These are phyloP conservation scores for Russula compacta DNA, from an alignment of 768 basidiomycete genomes.

Conservation along the genomic window DNA sequence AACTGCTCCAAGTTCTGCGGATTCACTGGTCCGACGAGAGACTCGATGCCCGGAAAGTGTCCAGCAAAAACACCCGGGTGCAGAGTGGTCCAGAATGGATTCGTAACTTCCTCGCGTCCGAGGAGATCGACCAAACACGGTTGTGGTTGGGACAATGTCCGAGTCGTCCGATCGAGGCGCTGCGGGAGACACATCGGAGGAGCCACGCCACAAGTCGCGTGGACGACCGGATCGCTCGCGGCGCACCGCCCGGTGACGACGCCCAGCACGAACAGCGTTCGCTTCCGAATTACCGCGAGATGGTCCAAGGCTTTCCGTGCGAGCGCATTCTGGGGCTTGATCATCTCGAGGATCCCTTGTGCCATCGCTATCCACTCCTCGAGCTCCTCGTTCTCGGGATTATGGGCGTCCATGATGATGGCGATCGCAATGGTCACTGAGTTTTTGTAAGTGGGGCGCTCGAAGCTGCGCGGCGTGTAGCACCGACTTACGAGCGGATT, in stretches of 20 bases:
- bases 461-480: neutral
- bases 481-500: constrained; percentile 20
- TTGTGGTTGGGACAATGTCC: constrained; percentile 14
- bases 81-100: constrained; percentile 17
- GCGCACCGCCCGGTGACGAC: constrained; percentile 8
- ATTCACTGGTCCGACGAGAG: constrained; percentile 17
- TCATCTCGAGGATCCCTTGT: constrained; percentile 10
- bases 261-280: constrained; percentile 16
- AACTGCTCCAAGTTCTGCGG: constrained; percentile 20
- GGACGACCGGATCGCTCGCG: neutral
- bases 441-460: neutral
- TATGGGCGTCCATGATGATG: constrained; percentile 22
- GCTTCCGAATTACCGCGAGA: constrained; percentile 19
- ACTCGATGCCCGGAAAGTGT: constrained; percentile 23
- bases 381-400: constrained; percentile 21
- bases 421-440: constrained; percentile 22
- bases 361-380: constrained; percentile 23
- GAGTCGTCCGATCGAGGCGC: constrained; percentile 17
- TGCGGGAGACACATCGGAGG: constrained; percentile 9
- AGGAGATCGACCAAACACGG: constrained; percentile 17
- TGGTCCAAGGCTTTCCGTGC: constrained; percentile 18
- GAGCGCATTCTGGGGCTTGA: constrained; percentile 15
- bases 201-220: neutral
- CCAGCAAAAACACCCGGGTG: constrained; percentile 18
- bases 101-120: constrained; percentile 12